Base-by-base conservation (phyloP, 208 protist genomes). In the Crithidia bombi region DNA sequence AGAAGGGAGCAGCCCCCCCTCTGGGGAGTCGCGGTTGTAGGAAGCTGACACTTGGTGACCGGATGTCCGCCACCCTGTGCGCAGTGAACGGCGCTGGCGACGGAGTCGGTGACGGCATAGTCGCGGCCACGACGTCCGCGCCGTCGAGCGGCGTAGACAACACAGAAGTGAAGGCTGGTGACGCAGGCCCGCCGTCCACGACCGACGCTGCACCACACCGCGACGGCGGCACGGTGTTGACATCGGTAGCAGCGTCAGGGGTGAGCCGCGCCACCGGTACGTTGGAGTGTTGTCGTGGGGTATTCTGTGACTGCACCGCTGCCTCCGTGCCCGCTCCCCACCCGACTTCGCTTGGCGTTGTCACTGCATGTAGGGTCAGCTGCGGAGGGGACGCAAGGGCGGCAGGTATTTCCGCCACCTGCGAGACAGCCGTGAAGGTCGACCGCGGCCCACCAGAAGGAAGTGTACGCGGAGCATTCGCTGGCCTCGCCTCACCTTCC, bases 161-260 rank as follows among this genome's bases (percentile, higher is more conserved):
- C 23, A 68, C 43, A 19, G 65, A 68, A 0, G 65, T 78, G 65
- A 72, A 72, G 26, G 21, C 30, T 11, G 74, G 28, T 2, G 61
- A 61, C 39, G 46, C 12, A 11, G 38, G 4, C 5, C 15, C 14
- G n/a, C 49, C n/a, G 9, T 28, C 38, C 5, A 21, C 15, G 3
- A 43, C 17, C 17, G 30, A 35, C 15, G n/a, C 39, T 5, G 52
- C 6, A 17, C 12, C 28, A 6, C 50, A 3, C 6, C 23, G 3
- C 14, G 7, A 14, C n/a, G 28, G 7, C 4, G n/a, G n/a, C n/a
- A n/a, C n/a, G n/a, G n/a, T 43, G 46, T 12, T 36, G 38, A 26
- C 38, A 12, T 4, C 26, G 41, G 28, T 41, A n/a, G 32, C 32
- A 32, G 51, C 9, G 51, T 7, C 17, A 15, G 2, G 6, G 28